A percentile compares a stretch with the other conserved stretches of the same genome.
phyloP scores from a whole-genome alignment of 306 rosid genomes.

The Oemleria cerasiformis region DNA sequence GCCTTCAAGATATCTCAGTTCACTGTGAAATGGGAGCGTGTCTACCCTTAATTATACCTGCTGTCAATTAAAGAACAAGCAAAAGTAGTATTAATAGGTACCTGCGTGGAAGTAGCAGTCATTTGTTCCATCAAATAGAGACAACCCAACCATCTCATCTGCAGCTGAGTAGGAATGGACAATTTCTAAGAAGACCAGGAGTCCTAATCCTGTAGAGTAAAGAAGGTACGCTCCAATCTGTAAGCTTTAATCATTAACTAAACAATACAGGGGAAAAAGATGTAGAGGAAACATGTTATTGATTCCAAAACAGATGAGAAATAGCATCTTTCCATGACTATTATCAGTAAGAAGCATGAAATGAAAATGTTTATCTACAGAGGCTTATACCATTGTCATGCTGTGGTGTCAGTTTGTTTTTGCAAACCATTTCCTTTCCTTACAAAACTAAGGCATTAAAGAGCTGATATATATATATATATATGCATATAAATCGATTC shows the following conservation, averaged over 20 bases:
- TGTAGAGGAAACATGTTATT: neutral
- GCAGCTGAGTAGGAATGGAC: constrained; percentile 96
- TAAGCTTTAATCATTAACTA: neutral
- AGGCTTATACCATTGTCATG: neutral
- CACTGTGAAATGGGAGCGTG: neutral
- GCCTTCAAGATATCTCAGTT: neutral
- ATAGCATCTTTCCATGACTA: constrained; percentile 6
- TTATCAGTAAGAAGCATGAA: neutral
- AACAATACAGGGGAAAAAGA: neutral
- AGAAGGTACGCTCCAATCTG: constrained; percentile 25
- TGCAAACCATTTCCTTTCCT: neutral
- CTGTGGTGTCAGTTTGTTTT: neutral
- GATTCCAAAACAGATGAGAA: neutral
- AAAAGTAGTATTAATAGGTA: constrained; percentile 33
- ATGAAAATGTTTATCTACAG: neutral
- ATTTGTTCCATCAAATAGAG: constrained; percentile 87
- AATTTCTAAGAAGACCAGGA: constrained; percentile 85
- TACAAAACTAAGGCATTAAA: neutral
- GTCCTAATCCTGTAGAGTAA: constrained; percentile 62
- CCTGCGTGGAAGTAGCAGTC: constrained; percentile 93
- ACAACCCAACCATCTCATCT: constrained; percentile 95
- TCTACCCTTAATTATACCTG: constrained; percentile 5
- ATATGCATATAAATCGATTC: neutral
- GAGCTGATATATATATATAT: neutral
- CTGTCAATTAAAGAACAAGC: constrained; percentile 23